These are phyloP conservation scores for Halteria grandinella DNA, from an alignment of 73 alveolate species.

Conservation along the genomic window DNA sequence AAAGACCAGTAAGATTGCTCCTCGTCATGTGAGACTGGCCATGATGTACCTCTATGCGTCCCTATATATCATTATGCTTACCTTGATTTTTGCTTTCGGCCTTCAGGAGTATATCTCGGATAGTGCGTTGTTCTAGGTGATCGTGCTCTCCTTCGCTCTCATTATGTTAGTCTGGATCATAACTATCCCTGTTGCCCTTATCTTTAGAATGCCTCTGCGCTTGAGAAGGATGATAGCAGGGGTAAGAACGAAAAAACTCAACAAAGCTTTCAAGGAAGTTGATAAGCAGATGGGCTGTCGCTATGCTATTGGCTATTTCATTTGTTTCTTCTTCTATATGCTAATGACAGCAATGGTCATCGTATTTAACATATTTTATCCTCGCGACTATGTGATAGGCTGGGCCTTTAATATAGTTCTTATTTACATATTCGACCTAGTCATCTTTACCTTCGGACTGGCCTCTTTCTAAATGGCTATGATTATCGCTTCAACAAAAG, in stretches of 20 bases:
- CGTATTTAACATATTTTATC: conserved; percentile 7
- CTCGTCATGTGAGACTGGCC: conserved; percentile 29
- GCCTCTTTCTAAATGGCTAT: not conserved
- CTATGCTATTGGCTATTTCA: conserved; percentile 34
- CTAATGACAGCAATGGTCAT: conserved; percentile 2
- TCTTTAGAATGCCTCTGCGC: conserved; percentile 31
- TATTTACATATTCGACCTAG: conserved; percentile 1
- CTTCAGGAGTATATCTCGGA: not conserved
- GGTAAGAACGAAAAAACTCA: conserved; percentile 6
- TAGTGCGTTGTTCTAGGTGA: not conserved
- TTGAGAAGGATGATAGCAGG: not conserved
- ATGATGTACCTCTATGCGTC: conserved; percentile 20
- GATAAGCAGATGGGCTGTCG: conserved; percentile 12
- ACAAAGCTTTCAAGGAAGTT: not conserved
- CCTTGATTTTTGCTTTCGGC: not conserved
- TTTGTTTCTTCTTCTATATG: not conserved
- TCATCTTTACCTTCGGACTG: conserved; percentile 7
- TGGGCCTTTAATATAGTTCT: not conserved
- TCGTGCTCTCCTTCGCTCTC: not conserved
- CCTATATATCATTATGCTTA: not conserved
- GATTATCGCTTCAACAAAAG: not conserved
- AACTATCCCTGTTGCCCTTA: conserved; percentile 10
- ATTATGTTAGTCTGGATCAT: not conserved
- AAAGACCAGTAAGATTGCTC: conserved; percentile 28
- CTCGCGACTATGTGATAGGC: conserved; percentile 5